These are phyloP conservation scores for Leptosphaerulina australis DNA, from an alignment of 2,329 filamentous ascomycete genomes.

Conservation along the genomic window DNA sequence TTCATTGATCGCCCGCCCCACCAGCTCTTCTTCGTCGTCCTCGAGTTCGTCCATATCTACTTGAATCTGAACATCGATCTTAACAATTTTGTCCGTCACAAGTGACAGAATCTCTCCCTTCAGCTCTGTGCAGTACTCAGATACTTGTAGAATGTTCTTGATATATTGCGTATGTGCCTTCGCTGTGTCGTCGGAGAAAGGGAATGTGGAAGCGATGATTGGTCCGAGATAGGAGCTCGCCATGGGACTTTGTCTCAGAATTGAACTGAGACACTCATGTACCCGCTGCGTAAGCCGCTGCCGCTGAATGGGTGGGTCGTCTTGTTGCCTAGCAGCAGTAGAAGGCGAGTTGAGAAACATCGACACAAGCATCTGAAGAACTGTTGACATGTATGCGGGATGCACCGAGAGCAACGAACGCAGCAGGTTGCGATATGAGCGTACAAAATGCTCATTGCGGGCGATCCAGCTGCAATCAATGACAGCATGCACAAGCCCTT, in stretches of 20 bases:
- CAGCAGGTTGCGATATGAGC: constrained; percentile 62
- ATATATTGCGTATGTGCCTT: constrained; percentile 87
- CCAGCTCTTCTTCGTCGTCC: constrained; percentile 79
- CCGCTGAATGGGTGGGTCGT: constrained; percentile 64
- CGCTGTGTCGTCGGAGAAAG: constrained; percentile 75
- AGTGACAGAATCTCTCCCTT: constrained; percentile 81
- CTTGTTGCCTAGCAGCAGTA: constrained; percentile 59
- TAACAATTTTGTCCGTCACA: constrained; percentile 84
- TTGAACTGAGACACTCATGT: constrained; percentile 75
- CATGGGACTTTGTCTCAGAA: constrained; percentile 82
- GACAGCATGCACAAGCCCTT: constrained; percentile 63
- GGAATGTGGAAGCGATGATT: constrained; percentile 72
- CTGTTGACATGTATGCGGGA: constrained; percentile 73
- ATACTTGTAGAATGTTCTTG: constrained; percentile 78
- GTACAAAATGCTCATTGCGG: constrained; percentile 64
- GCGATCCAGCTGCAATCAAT: constrained; percentile 67
- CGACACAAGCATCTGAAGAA: constrained; percentile 80
- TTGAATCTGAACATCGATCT: constrained; percentile 95
- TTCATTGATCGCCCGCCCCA: constrained; percentile 59
- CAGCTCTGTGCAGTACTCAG: constrained; percentile 77
- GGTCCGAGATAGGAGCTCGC: constrained; percentile 72
- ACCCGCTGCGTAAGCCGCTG: constrained; percentile 73
- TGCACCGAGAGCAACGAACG: constrained; percentile 78
- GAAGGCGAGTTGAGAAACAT: constrained; percentile 71
- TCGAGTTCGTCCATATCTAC: constrained; percentile 91